A percentile compares a stretch with the other conserved stretches of the same genome.
These are phyloP conservation scores for Boletellus sp. DNA, from an alignment of 768 basidiomycete species.

Conservation along the genomic window DNA sequence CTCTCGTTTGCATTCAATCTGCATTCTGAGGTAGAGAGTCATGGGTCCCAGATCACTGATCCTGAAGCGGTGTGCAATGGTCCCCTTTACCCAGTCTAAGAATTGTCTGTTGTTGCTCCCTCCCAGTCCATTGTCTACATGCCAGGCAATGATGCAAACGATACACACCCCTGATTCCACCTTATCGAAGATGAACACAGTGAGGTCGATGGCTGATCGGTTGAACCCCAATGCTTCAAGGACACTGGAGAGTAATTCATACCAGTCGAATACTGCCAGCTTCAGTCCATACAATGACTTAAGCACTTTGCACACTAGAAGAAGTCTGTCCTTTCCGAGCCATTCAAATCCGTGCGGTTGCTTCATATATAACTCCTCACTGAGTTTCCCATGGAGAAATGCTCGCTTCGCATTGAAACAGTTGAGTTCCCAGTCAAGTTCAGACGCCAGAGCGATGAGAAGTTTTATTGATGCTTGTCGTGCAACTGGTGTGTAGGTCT, in stretches of 20 bases:
- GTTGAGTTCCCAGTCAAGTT: constrained; percentile 5
- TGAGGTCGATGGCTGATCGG: no score
- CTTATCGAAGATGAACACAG: no score
- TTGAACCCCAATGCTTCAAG: no score
- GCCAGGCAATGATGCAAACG: constrained; percentile 11
- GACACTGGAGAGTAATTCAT: constrained; percentile 16
- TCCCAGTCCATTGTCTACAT: constrained; percentile 4
- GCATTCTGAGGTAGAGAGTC: no score
- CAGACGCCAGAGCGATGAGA: neutral
- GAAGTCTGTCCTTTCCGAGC: no score
- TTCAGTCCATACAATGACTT: constrained; percentile 1
- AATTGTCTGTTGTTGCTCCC: no score
- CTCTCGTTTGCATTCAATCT: no score
- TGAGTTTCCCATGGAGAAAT: constrained; percentile 3
- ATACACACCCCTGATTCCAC: no score
- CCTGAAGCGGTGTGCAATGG: no score
- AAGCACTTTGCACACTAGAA: no score
- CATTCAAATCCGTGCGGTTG: constrained; percentile 13
- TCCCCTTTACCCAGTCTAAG: no score
- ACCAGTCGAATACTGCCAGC: neutral
- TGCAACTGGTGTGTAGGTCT: constrained; percentile 19
- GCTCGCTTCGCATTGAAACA: constrained; percentile 3
- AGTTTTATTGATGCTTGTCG: neutral
- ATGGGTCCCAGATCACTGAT: no score
- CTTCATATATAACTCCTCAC: constrained; percentile 33